A percentile compares a stretch with the other conserved stretches of the same genome.
phyloP scores from a whole-genome alignment of 163 green algal species.

The Volvox carteri region DNA sequence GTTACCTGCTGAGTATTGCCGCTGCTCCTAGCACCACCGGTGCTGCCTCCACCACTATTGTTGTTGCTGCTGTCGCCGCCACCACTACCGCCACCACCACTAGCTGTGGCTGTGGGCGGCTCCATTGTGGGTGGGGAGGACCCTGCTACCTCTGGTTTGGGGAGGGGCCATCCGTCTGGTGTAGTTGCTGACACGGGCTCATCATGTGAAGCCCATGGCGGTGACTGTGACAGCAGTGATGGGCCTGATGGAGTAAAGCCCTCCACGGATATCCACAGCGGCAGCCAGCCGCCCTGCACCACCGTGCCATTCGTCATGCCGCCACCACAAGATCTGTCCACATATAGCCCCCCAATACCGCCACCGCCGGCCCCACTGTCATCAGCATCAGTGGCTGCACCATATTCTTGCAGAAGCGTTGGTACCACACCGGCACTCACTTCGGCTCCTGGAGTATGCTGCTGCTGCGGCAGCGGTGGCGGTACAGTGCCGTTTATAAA shows the following conservation, averaged over 20 bases:
- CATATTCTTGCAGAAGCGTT: background rate
- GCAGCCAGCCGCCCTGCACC: constrained; percentile 39
- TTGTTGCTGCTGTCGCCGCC: background rate
- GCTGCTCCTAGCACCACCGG: background rate
- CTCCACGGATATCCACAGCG: background rate
- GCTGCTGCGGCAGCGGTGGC: background rate
- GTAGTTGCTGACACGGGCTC: background rate
- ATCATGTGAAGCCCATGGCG: background rate
- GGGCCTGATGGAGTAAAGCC: background rate
- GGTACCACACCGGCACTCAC: background rate
- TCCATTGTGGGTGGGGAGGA: background rate
- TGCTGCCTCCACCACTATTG: background rate
- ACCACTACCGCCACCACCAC: background rate
- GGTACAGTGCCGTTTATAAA: constrained; percentile 51
- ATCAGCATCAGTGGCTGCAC: background rate
- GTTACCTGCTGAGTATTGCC: background rate
- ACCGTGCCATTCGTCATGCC: constrained; percentile 26
- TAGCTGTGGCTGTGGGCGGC: background rate
- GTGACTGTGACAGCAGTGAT: background rate
- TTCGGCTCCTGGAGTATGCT: background rate
- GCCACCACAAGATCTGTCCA: constrained; percentile 30
- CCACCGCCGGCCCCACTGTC: background rate
- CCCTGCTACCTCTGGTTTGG: background rate
- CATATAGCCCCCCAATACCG: constrained; percentile 26
- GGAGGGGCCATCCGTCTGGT: background rate